Base-by-base conservation (phyloP, 768 basidiomycete species). In the Lactifluus hygrophoroides region DNA sequence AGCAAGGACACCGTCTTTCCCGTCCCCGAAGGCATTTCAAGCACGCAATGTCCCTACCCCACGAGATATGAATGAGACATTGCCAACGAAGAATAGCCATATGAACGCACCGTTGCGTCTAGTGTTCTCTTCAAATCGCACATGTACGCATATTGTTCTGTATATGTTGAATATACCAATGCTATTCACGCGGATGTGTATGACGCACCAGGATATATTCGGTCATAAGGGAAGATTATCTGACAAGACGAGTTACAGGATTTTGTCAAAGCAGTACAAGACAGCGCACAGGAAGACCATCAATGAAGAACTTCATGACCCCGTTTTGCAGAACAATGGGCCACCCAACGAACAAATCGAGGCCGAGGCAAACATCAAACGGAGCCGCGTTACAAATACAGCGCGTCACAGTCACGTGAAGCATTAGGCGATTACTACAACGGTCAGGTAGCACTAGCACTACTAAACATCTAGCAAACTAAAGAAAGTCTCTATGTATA, bases 61-160 rank as follows among this genome's bases (percentile, higher is more conserved):
- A 19, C 30, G 30, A 34, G 27, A 32, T 23, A 44, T 23, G 40
- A 54, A 51, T 58, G 53, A 44, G 23, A 40, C 27, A 30, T 30
- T 14, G 45, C 38, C 23, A 58, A 37, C 43, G 38, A 34, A 58
- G 45, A n/a, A 16, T 28, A 58, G 38, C 3, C 10, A 43, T 30
- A 49, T n/a, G 14, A 19, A 67, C 75, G 61, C 71, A 94, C 94
- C 59, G 90, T 86, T 35, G 94, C 94, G 73, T 99, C 96, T 17
- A 99, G 80, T 2, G 95, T 93, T 66, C 91, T 79, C 73, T 99
- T 99, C 63, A 99, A 80, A 73, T 99, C 96, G 73, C 92, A 93
- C 94, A 99, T 98, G 70, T 99, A 99, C 40, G 90, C 85, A 84
- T 94, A 98, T 84, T 98, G 96, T 69, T 98, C 96, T 93, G 67